Conservation (phyloP, 805 yeast species). For the Torulaspora maleeae region DNA sequence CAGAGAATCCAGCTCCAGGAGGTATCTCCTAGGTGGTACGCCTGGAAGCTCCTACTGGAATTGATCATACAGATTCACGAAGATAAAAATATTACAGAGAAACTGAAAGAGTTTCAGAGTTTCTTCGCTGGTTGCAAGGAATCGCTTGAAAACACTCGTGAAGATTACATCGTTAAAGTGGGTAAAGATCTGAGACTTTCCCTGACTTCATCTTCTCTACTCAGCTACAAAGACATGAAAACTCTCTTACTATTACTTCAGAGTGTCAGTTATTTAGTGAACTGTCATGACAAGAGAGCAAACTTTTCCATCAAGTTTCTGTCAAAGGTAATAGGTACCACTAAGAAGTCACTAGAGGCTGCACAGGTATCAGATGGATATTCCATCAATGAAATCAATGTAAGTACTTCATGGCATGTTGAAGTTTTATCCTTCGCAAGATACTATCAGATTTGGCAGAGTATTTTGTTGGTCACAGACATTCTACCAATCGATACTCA, state of each 20-base stretch:
- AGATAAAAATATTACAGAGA: conserved; percentile 29
- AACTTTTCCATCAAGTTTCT: conserved; percentile 30
- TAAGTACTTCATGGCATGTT: conserved; percentile 16
- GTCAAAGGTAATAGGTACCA: conserved; percentile 28
- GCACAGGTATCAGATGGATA: not conserved
- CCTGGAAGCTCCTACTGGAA: conserved; percentile 28
- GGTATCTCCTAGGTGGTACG: conserved; percentile 15
- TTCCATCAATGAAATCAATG: conserved; percentile 14
- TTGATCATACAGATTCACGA: conserved; percentile 21
- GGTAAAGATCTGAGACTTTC: conserved; percentile 13
- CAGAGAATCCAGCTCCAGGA: conserved; percentile 3
- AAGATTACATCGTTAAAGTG: conserved; percentile 12
- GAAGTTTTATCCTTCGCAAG: conserved; percentile 16
- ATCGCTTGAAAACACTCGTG: conserved; percentile 4
- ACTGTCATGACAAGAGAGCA: conserved; percentile 31
- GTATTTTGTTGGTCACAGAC: conserved; percentile 13
- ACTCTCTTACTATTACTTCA: conserved; percentile 29
- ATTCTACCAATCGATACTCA: conserved; percentile 7
- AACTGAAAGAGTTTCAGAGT: conserved; percentile 25
- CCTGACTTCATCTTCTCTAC: conserved; percentile 17
- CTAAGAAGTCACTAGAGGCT: conserved; percentile 14
- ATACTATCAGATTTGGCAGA: conserved; percentile 27
- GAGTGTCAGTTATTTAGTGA: conserved; percentile 33
- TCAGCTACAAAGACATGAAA: conserved; percentile 29
- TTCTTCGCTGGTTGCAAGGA: conserved; percentile 23